Conservation (phyloP, 2,329 filamentous ascomycete species). For the Xylaria sp. region DNA sequence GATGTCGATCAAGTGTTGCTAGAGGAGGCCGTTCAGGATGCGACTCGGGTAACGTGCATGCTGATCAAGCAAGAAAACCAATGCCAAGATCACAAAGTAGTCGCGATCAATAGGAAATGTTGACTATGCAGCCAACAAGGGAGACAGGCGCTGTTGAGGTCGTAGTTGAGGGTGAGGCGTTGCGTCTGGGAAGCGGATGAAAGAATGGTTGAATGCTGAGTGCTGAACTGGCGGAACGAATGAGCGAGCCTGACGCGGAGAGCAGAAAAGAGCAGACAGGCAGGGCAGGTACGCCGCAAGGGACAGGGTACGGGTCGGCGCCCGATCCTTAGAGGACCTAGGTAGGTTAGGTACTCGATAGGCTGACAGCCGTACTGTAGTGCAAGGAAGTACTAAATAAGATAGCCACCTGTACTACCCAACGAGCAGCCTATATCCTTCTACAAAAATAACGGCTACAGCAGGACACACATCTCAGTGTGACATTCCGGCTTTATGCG, state of each 20-base stretch:
- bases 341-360: background rate
- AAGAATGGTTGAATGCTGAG: conserved; percentile 13
- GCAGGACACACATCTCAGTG: background rate
- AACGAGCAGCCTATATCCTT: background rate
- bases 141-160: conserved; percentile 1
- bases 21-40: conserved; percentile 21
- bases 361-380: background rate
- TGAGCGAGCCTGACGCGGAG: conserved; percentile 35
- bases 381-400: too few species aligned
- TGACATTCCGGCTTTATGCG: background rate
- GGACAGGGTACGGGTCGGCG: conserved; percentile 21
- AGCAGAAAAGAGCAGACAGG: conserved; percentile 25
- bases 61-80: conserved; percentile 4
- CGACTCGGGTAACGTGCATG: conserved; percentile 28
- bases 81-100: conserved; percentile 1
- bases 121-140: background rate
- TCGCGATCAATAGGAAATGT: conserved; percentile 15
- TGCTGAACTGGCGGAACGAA: conserved; percentile 19
- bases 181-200: conserved; percentile 10
- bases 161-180: conserved; percentile 15
- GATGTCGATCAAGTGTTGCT: conserved; percentile 17
- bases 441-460: background rate
- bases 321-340: conserved; percentile 1
- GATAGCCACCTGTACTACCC: background rate
- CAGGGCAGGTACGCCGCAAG: conserved; percentile 7